Conservation (phyloP, 495 filamentous ascomycete species). For the Astrocystis sublimbata region DNA sequence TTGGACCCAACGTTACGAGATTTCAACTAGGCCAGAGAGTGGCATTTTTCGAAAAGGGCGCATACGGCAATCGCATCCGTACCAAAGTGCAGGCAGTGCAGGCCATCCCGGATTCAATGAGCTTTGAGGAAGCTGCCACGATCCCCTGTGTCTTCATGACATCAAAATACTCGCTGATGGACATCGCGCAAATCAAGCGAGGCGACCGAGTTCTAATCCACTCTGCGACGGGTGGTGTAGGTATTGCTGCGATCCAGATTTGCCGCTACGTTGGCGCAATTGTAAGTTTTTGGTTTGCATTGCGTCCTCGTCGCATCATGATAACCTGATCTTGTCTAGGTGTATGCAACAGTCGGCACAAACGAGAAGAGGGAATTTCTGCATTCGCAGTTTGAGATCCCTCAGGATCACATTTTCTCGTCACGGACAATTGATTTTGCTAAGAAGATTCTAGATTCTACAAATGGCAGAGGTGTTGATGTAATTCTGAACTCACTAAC, state of each 20-base stretch:
- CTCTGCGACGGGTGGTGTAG: conserved; percentile 49
- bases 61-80: conserved; percentile 32
- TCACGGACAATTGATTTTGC: conserved; percentile 37
- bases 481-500: conserved; percentile 57
- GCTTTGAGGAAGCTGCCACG: conserved; percentile 46
- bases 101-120: conserved; percentile 36
- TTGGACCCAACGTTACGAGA: conserved; percentile 35
- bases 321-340: conserved; percentile 50
- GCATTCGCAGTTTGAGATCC: conserved; percentile 41
- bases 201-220: conserved; percentile 52
- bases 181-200: neutral
- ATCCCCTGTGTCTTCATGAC: conserved; percentile 40
- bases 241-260: conserved; percentile 54
- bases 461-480: conserved; percentile 51
- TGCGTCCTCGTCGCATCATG: too few species aligned
- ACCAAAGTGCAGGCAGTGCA: conserved; percentile 11
- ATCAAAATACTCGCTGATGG: conserved; percentile 21
- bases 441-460: conserved; percentile 40
- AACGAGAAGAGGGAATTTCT: conserved; percentile 43
- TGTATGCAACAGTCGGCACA: conserved; percentile 49
- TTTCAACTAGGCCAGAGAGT: conserved; percentile 36
- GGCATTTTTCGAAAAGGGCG: conserved; percentile 32
- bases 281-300: too few species aligned
- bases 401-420: conserved; percentile 47
- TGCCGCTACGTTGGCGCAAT: too few species aligned